Evolutionary conservation across 2,329 filamentous ascomycete genomes (phyloP), one percentile per base, ranked within the genome.

Genomic region (Colletotrichum orbiculare): DNA sequence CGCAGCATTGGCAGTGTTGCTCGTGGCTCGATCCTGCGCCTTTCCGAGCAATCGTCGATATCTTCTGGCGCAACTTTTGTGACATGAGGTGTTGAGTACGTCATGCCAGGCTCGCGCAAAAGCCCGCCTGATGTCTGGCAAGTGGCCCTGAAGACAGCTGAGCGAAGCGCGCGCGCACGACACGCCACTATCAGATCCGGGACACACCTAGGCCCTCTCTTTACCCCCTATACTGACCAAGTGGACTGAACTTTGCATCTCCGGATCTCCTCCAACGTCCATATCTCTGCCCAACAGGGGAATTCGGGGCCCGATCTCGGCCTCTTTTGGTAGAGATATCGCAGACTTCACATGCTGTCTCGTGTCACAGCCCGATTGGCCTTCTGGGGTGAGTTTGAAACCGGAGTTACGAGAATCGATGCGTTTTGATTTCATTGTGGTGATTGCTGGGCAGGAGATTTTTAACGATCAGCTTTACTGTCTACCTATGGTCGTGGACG

Each of bases 231-330:
- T 58, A 33, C 58, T 25, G 33, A 39, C 35, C 42, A 33, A 47
- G 63, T 66, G 63, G 63, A 66, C 43, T 42, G 42, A 12, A 53
- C 45, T 54, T 53, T 41, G 63, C 52, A 62, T 63, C 58, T 66
- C 63, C 63, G 58, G 58, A 38, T 45, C 37, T 43, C 58, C 37
- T 62, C 13, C 38, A 45, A 48, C n/a, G 10, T 42, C 49, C 41
- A 48, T 65, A 43, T 62, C 58, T 62, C 41, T 48, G 12, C 33
- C 46, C 42, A 56, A 52, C 2, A 15, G 35, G 39, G 52, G n/a
- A n/a, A 5, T 17, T 34, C 8, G n/a, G 48, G 47, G 60, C 34
- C 37, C 37, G 33, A 15, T 48, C 34, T 48, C 37, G 42, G 37
- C 42, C 15, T 33, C 3, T 33, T 8, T 17, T 9, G 37, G n/a